Conservation (phyloP, 805 yeast genomes). For the Barnettozyma salicaria region DNA sequence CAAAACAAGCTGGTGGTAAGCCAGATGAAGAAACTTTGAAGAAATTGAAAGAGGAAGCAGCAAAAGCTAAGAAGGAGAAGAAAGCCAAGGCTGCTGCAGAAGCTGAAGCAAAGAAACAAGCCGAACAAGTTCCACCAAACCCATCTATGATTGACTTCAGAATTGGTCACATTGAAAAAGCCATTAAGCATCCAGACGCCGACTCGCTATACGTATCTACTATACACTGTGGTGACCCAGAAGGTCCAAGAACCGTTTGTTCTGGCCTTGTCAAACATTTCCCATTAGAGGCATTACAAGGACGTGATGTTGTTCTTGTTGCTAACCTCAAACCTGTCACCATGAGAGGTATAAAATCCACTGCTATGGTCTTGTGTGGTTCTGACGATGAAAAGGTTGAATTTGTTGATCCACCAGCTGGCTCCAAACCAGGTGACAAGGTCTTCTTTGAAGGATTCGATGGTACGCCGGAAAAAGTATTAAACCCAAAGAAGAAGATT, state of each 20-base stretch:
- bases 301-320: slow-evolving; percentile 82
- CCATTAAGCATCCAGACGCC: slow-evolving; percentile 96
- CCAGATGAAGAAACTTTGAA: slow-evolving; percentile 44
- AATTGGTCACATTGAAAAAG: slow-evolving; percentile 96
- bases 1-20: slow-evolving; percentile 34
- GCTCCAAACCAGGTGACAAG: slow-evolving; percentile 93
- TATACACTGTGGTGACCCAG: slow-evolving; percentile 92
- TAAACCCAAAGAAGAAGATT: slow-evolving; percentile 97
- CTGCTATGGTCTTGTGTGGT: slow-evolving; percentile 96
- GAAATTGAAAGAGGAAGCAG: slow-evolving; percentile 45
- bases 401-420: slow-evolving; percentile 91
- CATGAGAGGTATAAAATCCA: slow-evolving; percentile 95
- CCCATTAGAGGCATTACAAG: slow-evolving; percentile 92
- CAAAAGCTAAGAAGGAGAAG: slow-evolving; percentile 59
- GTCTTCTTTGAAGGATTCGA: slow-evolving; percentile 89
- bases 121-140: slow-evolving; percentile 55
- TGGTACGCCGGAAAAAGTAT: slow-evolving; percentile 81
- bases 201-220: slow-evolving; percentile 95
- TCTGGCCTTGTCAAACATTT: slow-evolving; percentile 90
- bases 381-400: slow-evolving; percentile 77
- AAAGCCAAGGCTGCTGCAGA: slow-evolving; percentile 40
- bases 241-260: slow-evolving; percentile 97
- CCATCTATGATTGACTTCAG: slow-evolving; percentile 89
- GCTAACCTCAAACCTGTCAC: slow-evolving; percentile 96
- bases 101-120: slow-evolving; percentile 46